Evolutionary conservation across 2,329 filamentous ascomycete species (phyloP).

Genomic region (Bipolaris cookei): DNA sequence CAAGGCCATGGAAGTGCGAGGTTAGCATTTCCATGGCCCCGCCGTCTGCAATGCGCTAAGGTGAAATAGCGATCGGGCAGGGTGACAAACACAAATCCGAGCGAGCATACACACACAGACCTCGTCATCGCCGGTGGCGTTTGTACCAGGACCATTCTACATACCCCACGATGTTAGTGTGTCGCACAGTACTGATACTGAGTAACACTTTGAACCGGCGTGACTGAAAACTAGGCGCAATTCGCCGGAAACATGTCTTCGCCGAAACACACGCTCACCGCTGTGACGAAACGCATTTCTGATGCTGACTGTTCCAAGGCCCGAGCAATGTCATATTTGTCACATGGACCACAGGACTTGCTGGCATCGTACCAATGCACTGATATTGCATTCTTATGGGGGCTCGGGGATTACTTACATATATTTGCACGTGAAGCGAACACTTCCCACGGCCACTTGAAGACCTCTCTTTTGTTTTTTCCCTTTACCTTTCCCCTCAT

Average conservation of each 20-base stretch:
- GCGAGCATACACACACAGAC: too few relatives aligned
- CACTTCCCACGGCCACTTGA: neutral
- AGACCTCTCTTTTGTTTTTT: neutral
- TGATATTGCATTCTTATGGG: neutral
- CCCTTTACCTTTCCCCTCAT: neutral
- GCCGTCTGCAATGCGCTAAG: neutral
- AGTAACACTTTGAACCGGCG: neutral
- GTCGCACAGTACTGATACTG: neutral
- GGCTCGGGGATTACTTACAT: neutral
- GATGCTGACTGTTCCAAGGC: neutral
- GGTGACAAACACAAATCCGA: neutral
- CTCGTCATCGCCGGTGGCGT: too few relatives aligned
- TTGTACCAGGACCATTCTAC: too few relatives aligned
- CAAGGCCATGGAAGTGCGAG: neutral
- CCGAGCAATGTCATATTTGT: neutral
- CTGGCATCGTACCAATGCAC: neutral
- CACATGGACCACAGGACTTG: neutral
- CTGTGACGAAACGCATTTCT: neutral
- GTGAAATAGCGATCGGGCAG: neutral
- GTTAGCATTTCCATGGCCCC: neutral
- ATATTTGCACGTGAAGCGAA: neutral
- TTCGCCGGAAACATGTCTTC: neutral
- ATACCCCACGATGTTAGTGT: too few relatives aligned
- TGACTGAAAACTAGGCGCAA: neutral
- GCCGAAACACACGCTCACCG: neutral